phyloP scores from a whole-genome alignment of 495 filamentous ascomycete species.

The Halenospora varia region DNA sequence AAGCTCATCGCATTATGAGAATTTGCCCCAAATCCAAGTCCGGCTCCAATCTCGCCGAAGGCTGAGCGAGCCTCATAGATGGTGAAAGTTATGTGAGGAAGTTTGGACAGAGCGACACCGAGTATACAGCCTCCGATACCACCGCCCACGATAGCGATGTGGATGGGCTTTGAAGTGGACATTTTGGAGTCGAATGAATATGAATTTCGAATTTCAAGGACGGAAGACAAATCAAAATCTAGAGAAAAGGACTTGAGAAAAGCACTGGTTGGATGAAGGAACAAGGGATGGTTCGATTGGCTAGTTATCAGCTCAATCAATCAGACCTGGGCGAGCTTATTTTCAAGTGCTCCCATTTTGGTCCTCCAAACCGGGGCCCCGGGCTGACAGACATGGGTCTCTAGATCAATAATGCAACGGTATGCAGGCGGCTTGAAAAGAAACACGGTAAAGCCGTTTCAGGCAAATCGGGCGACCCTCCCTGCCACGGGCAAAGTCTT shows the following conservation, averaged over 20 bases:
- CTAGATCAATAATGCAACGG: background rate
- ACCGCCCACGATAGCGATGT: constrained; percentile 14
- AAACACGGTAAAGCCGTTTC: too few species aligned
- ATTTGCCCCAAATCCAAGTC: constrained; percentile 56
- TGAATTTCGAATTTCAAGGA: background rate
- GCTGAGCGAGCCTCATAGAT: constrained; percentile 17
- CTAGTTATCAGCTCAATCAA: background rate
- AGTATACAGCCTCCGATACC: constrained; percentile 10
- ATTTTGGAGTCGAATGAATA: background rate
- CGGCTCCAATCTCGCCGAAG: constrained; percentile 48
- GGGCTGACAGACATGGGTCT: background rate
- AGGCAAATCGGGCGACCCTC: too few species aligned
- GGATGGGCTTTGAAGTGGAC: constrained; percentile 2
- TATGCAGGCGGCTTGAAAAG: background rate
- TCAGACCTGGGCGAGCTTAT: background rate
- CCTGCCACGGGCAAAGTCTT: too few species aligned
- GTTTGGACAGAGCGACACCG: constrained; percentile 9
- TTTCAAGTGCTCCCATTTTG: background rate
- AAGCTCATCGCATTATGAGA: constrained; percentile 49
- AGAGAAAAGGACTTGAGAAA: background rate
- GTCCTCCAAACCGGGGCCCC: background rate
- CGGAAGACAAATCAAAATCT: background rate
- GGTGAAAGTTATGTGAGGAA: constrained; percentile 8
- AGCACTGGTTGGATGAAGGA: background rate
- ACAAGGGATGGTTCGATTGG: background rate